These are phyloP conservation scores for Termitomyces sp. DNA, from an alignment of 768 basidiomycete species.

Conservation along the genomic window DNA sequence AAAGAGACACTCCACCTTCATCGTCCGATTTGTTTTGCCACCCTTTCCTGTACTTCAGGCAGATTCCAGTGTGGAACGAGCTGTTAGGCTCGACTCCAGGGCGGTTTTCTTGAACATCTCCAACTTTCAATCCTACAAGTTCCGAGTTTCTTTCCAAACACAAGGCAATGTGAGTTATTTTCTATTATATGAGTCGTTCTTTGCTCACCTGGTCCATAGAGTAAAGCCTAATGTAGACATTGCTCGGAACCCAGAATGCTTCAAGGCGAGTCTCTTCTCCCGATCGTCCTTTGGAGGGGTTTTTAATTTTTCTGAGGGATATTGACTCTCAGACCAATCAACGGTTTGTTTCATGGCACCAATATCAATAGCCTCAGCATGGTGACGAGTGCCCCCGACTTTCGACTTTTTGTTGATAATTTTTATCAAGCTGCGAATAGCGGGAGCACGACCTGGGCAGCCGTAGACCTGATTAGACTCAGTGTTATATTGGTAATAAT, in stretches of 20 bases:
- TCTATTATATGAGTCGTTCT: neutral
- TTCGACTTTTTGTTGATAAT: conserved; percentile 17
- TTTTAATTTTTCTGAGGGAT: conserved; percentile 1
- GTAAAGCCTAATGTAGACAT: no score
- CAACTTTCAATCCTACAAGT: conserved; percentile 3
- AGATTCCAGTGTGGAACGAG: neutral
- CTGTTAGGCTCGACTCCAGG: neutral
- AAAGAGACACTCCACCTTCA: no score
- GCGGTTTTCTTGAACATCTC: neutral
- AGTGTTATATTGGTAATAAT: conserved; percentile 16
- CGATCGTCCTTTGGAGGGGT: neutral
- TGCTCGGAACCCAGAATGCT: conserved; percentile 14
- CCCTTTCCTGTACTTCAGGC: neutral
- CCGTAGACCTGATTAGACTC: conserved; percentile 10
- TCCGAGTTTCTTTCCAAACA: conserved; percentile 5
- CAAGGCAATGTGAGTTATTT: no score
- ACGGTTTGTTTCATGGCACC: conserved; percentile 15
- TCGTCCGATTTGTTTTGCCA: neutral
- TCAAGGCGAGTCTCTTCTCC: conserved; percentile 3
- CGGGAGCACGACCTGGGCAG: conserved; percentile 18
- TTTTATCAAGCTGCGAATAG: conserved; percentile 8
- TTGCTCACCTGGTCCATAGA: conserved; percentile 13
- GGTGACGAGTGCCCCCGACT: conserved; percentile 17
- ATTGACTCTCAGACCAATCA: conserved; percentile 1
- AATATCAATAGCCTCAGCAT: conserved; percentile 19